These are phyloP conservation scores for Evernia prunastri DNA, from an alignment of 495 filamentous ascomycete genomes.

Conservation along the genomic window DNA sequence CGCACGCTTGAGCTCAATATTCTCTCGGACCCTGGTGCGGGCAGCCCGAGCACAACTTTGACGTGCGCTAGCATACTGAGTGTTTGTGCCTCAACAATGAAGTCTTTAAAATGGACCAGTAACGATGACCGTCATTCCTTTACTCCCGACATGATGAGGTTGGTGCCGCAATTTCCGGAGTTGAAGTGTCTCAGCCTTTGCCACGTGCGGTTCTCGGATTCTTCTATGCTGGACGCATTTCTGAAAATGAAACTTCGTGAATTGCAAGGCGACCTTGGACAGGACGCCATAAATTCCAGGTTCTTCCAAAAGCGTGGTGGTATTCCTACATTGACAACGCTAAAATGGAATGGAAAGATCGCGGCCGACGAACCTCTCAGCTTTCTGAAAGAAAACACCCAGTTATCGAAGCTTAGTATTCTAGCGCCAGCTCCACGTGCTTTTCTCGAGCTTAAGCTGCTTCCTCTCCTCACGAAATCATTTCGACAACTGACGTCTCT, in stretches of 20 bases:
- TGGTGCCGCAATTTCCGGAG: background rate
- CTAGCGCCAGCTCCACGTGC: background rate
- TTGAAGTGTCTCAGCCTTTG: background rate
- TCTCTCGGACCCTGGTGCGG: background rate
- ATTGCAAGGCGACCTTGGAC: background rate
- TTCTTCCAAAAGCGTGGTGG: slow-evolving; percentile 12
- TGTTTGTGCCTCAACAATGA: slow-evolving; percentile 7
- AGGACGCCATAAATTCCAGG: background rate
- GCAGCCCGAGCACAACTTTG: background rate
- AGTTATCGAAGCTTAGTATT: slow-evolving; percentile 10
- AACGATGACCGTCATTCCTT: background rate
- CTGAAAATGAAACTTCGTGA: background rate
- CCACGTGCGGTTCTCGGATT: background rate
- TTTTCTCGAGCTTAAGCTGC: slow-evolving; percentile 1
- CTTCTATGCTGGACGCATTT: background rate
- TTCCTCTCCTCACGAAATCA: slow-evolving; percentile 14
- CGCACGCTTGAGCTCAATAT: slow-evolving; percentile 7
- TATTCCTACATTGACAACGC: background rate
- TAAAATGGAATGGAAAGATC: background rate
- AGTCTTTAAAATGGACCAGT: slow-evolving; percentile 1
- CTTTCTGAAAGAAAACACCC: slow-evolving; percentile 3
- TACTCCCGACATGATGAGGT: background rate
- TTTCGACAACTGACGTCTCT: slow-evolving; percentile 13
- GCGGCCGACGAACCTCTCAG: background rate
- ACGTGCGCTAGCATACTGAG: slow-evolving; percentile 8